Evolutionary conservation across 352 stramenopile genomes (phyloP).

Genomic region (Phytopythium ostracodes): DNA sequence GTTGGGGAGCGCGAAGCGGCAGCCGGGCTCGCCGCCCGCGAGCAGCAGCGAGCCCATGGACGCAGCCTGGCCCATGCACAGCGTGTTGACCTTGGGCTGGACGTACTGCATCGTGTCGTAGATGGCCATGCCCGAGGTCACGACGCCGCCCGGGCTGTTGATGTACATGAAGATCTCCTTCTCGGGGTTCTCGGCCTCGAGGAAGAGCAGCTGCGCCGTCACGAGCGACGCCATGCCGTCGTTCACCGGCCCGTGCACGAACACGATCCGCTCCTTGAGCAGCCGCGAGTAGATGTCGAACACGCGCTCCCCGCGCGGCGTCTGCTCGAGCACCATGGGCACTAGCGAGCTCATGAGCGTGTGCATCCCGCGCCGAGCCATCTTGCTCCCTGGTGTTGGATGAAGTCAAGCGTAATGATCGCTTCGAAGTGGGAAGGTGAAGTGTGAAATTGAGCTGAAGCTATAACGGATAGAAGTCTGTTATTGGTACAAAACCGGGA

Average conservation of each 20-base stretch:
- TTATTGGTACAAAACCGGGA: background rate
- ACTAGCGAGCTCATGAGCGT: conserved; percentile 73
- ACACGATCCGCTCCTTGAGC: conserved; percentile 97
- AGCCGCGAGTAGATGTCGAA: conserved; percentile 98
- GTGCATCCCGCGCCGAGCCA: conserved; percentile 38
- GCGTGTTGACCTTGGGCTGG: conserved; percentile 95
- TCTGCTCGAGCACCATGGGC: conserved; percentile 94
- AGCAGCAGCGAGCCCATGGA: conserved; percentile 97
- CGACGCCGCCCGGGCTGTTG: conserved; percentile 96
- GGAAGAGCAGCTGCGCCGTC: conserved; percentile 91
- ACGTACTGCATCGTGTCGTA: conserved; percentile 99
- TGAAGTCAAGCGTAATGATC: background rate
- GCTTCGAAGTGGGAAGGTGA: background rate
- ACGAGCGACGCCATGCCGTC: conserved; percentile 83
- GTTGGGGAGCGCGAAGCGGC: conserved; percentile 92
- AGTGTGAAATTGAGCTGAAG: background rate
- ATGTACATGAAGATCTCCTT: conserved; percentile 99
- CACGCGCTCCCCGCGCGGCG: conserved; percentile 89
- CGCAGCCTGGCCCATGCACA: conserved; percentile 96
- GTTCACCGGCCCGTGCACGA: conserved; percentile 93
- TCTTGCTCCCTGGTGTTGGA: background rate
- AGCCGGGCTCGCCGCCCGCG: conserved; percentile 86
- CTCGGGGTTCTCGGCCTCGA: conserved; percentile 94
- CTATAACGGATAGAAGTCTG: background rate
- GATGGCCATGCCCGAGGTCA: conserved; percentile 97